phyloP scores from a whole-genome alignment of 192 early-diverging fungal species.

The Lobosporangium transversale region DNA sequence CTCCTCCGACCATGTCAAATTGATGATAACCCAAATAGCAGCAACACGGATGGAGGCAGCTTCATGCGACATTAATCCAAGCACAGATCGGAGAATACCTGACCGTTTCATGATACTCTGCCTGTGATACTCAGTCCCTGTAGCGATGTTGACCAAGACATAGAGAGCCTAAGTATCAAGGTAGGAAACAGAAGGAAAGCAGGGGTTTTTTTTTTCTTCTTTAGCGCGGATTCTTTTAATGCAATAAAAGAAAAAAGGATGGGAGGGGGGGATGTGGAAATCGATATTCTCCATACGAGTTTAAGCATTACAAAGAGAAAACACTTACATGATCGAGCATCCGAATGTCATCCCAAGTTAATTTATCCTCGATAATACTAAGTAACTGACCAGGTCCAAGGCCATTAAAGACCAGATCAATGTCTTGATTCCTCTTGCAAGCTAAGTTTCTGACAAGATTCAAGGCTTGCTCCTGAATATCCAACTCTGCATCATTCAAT shows the following conservation, averaged over 20 bases:
- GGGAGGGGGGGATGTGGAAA: no score
- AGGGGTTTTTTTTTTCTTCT: no score
- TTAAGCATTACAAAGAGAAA: no score
- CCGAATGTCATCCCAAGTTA: conserved; percentile 52
- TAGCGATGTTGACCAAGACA: conserved; percentile 77
- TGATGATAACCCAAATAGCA: conserved; percentile 79
- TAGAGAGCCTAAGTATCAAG: conserved; percentile 66
- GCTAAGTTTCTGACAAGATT: conserved; percentile 80
- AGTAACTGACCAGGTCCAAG: conserved; percentile 69
- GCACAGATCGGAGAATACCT: conserved; percentile 58
- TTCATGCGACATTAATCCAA: conserved; percentile 64
- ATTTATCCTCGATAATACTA: conserved; percentile 71
- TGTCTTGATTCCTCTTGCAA: conserved; percentile 66
- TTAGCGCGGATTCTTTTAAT: no score
- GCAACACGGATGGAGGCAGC: conserved; percentile 68
- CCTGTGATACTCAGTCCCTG: conserved; percentile 72
- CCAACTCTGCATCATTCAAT: conserved; percentile 66
- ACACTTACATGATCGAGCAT: conserved; percentile 49
- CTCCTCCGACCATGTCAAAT: conserved; percentile 76
- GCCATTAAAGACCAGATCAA: conserved; percentile 75
- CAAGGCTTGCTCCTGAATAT: conserved; percentile 80
- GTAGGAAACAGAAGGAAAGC: conserved; percentile 2
- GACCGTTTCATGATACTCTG: conserved; percentile 64
- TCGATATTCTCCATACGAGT: no score
- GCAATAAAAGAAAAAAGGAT: no score